Conservation (phyloP, 331 rosid species). For the Pyracantha coccinea region DNA sequence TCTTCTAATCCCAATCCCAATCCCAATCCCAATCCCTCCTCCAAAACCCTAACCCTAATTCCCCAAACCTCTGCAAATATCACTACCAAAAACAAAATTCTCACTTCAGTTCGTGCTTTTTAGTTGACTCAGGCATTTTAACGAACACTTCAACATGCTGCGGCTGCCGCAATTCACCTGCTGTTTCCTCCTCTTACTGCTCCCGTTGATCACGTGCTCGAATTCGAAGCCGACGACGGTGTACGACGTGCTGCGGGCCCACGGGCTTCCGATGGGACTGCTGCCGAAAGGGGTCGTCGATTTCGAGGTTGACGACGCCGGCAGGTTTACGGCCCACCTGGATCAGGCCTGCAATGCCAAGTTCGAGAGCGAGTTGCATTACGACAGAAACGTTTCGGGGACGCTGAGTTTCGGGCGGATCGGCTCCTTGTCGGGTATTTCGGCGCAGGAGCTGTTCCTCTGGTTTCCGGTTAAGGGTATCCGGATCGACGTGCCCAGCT, state of each 20-base stretch:
- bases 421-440: slow-evolving; percentile 48
- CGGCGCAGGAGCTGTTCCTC: slow-evolving; percentile 78
- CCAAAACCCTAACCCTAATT: slow-evolving; percentile 14
- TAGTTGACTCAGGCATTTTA: background rate
- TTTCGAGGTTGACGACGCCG: slow-evolving; percentile 35
- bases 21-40: background rate
- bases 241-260: slow-evolving; percentile 50
- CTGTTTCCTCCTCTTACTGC: background rate
- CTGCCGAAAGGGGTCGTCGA: slow-evolving; percentile 62
- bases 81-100: background rate
- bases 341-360: slow-evolving; percentile 88
- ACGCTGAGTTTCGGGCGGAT: slow-evolving; percentile 53
- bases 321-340: slow-evolving; percentile 47
- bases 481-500: slow-evolving; percentile 67
- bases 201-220: background rate
- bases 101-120: background rate
- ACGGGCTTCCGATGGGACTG: slow-evolving; percentile 81
- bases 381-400: slow-evolving; percentile 70
- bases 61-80: background rate
- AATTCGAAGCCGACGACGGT: slow-evolving; percentile 19
- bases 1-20: background rate
- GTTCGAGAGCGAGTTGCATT: slow-evolving; percentile 79
- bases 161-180: slow-evolving; percentile 11
- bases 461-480: slow-evolving; percentile 79
- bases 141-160: background rate